Evolutionary conservation across 352 stramenopile genomes (phyloP).

Genomic region (Blastocystis sp.): DNA sequence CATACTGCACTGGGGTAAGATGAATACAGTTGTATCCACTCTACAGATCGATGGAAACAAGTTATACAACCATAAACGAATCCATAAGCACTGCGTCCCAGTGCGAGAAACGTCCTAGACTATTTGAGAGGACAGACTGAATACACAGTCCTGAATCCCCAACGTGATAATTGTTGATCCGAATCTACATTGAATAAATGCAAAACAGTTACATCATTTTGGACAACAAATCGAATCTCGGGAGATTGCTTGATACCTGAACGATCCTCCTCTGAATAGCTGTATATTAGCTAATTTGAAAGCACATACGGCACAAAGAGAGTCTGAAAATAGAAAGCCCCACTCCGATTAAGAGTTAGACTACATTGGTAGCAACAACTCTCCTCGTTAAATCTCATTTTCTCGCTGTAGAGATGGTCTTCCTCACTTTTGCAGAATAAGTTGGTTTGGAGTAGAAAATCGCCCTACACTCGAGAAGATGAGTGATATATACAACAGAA

Average conservation of each 20-base stretch:
- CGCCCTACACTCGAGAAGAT: neutral
- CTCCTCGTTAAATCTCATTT: neutral
- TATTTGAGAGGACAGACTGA: neutral
- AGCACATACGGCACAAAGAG: neutral
- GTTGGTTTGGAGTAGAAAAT: neutral
- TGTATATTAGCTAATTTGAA: neutral
- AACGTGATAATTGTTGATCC: neutral
- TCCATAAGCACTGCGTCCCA: slow-evolving; percentile 8
- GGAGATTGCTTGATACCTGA: neutral
- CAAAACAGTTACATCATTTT: neutral
- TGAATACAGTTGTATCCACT: slow-evolving; percentile 64
- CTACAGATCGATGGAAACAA: neutral
- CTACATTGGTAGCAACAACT: neutral
- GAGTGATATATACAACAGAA: neutral
- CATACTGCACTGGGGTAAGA: slow-evolving; percentile 59
- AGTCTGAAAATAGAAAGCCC: slow-evolving; percentile 6
- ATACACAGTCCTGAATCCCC: slow-evolving; percentile 35
- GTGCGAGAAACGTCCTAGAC: neutral
- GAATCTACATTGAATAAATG: neutral
- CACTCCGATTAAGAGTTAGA: neutral
- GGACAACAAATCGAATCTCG: slow-evolving; percentile 32
- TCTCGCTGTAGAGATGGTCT: neutral
- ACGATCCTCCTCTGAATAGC: neutral
- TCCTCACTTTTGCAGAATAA: neutral
- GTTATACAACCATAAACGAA: neutral